Conservation (phyloP, 768 basidiomycete genomes). For the Thelephora aurantiotincta region DNA sequence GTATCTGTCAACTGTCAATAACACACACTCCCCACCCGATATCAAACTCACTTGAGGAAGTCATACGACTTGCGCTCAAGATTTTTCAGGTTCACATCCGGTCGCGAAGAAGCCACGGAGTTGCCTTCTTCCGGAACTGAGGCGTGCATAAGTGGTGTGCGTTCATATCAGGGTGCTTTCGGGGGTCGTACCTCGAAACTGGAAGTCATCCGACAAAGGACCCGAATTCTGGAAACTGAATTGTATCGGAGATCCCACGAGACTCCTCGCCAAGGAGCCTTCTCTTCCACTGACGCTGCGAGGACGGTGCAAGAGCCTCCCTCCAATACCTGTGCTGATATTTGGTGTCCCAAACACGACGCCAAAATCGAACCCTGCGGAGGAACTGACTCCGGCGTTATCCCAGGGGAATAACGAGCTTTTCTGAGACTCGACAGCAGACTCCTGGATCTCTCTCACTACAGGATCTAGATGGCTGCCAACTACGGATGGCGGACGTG, state of each 20-base stretch:
- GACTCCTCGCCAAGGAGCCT: slow-evolving; percentile 33
- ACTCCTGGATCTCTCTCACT: slow-evolving; percentile 22
- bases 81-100: slow-evolving; percentile 39
- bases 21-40: not conserved
- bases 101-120: slow-evolving; percentile 28
- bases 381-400: slow-evolving; percentile 55
- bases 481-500: slow-evolving; percentile 37
- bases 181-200: slow-evolving; percentile 40
- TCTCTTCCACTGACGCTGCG: slow-evolving; percentile 32
- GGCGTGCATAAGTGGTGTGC: not conserved
- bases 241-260: slow-evolving; percentile 36
- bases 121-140: slow-evolving; percentile 16
- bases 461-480: slow-evolving; percentile 35
- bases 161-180: not conserved
- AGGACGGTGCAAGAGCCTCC: slow-evolving; percentile 39
- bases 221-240: slow-evolving; percentile 25
- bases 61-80: slow-evolving; percentile 70
- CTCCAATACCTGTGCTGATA: slow-evolving; percentile 34
- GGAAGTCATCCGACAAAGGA: slow-evolving; percentile 43
- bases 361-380: slow-evolving; percentile 24
- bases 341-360: slow-evolving; percentile 19
- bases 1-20: slow-evolving; percentile 35
- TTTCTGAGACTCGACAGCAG: slow-evolving; percentile 39
- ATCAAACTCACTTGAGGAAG: slow-evolving; percentile 52
- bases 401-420: slow-evolving; percentile 78